Evolutionary conservation across 257 asterid genomes (phyloP).

Genomic region (Craterostigma plantagineum): DNA sequence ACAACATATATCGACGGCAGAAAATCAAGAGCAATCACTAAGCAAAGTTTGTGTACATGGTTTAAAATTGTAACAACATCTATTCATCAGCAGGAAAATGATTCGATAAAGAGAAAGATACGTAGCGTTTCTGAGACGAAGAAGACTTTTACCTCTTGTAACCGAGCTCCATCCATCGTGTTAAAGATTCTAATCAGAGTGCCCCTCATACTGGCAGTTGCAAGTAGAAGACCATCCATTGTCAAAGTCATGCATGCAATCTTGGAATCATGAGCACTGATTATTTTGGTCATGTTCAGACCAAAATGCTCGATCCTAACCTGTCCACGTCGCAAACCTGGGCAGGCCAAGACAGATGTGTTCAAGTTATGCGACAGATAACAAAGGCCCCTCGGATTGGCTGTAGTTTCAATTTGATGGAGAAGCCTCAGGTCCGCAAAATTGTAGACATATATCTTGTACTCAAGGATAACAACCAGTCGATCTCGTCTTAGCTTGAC

Average conservation of each 20-base stretch:
- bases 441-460: conserved; percentile 11
- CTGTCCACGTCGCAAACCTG: conserved; percentile 24
- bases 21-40: too few species aligned
- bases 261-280: conserved; percentile 34
- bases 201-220: conserved; percentile 46
- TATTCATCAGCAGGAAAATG: too few species aligned
- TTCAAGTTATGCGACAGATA: conserved; percentile 5
- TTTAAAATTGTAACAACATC: too few species aligned
- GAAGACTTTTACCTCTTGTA: conserved; percentile 31
- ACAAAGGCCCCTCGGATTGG: conserved; percentile 15
- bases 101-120: too few species aligned
- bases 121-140: too few species aligned
- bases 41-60: too few species aligned
- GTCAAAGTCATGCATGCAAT: conserved; percentile 24
- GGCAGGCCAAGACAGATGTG: conserved; percentile 7
- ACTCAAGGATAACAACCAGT: conserved; percentile 11
- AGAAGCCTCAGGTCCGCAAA: conserved; percentile 6
- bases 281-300: conserved; percentile 16
- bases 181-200: conserved; percentile 34
- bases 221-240: conserved; percentile 36
- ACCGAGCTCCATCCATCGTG: conserved; percentile 29
- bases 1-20: too few species aligned
- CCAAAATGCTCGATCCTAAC: conserved; percentile 29
- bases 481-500: conserved; percentile 12
- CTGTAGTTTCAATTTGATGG: conserved; percentile 13